Conservation (phyloP, 2,329 filamentous ascomycete species). For the Verticillium tricorpus region DNA sequence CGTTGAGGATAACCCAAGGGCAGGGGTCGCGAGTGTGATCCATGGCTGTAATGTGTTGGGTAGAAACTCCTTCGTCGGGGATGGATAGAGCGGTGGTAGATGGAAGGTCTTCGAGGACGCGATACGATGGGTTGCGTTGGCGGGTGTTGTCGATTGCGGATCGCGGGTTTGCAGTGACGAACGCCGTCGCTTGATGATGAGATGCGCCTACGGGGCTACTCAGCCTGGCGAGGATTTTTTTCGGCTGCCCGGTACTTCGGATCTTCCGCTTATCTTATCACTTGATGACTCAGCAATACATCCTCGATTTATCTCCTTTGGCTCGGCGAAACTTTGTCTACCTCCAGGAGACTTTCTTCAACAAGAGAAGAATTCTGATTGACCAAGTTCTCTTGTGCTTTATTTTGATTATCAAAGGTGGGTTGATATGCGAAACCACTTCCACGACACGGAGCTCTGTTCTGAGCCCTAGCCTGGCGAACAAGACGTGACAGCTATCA, state of each 20-base stretch:
- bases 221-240: background rate
- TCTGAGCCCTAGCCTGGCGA: too few species aligned
- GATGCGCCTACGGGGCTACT: background rate
- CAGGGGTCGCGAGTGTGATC: slow-evolving; percentile 97
- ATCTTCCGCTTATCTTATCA: background rate
- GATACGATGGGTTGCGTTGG: background rate
- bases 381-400: too few species aligned
- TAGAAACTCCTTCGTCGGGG: background rate
- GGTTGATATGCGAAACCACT: too few species aligned
- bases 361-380: too few species aligned
- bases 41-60: slow-evolving; percentile 44
- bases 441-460: too few species aligned
- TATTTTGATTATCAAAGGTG: too few species aligned
- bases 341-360: too few species aligned
- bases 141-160: background rate
- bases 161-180: background rate
- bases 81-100: background rate
- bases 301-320: too few species aligned
- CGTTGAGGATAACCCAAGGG: slow-evolving; percentile 92
- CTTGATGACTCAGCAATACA: background rate
- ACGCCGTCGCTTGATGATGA: background rate
- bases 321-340: too few species aligned
- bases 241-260: background rate
- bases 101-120: background rate
- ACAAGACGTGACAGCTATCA: too few species aligned